Evolutionary conservation across 2,329 filamentous ascomycete species (phyloP).

Genomic region (Alternaria panax): DNA sequence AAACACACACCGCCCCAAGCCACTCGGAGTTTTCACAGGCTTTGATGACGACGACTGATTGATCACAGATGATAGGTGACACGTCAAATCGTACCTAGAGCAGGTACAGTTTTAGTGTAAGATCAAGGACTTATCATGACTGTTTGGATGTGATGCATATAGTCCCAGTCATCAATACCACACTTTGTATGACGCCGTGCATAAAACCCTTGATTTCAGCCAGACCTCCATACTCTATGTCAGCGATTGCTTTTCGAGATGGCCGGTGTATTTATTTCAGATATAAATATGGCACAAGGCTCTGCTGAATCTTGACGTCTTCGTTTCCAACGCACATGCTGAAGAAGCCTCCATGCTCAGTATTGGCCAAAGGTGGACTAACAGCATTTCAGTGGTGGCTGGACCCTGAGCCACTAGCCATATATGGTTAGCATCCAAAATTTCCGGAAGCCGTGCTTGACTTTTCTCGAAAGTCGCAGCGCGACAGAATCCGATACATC

Average conservation of each 20-base stretch:
- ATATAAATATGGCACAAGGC: neutral
- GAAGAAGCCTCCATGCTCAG: neutral
- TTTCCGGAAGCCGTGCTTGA: slow-evolving; percentile 16
- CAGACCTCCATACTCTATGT: neutral
- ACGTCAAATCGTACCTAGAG: neutral
- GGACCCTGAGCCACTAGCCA: slow-evolving; percentile 1
- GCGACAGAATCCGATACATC: slow-evolving; percentile 8
- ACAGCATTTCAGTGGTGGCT: neutral
- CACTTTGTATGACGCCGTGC: neutral
- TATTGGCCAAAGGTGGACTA: neutral
- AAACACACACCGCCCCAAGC: slow-evolving; percentile 2
- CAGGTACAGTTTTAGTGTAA: neutral
- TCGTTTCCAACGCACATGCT: neutral
- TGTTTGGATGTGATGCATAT: no score
- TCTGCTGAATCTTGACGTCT: neutral
- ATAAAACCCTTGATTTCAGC: neutral
- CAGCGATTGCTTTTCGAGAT: neutral
- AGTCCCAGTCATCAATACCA: neutral
- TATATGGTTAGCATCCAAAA: slow-evolving; percentile 12
- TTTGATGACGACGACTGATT: slow-evolving; percentile 8
- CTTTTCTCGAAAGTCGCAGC: slow-evolving; percentile 14
- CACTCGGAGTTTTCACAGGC: slow-evolving; percentile 11
- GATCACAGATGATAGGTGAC: neutral
- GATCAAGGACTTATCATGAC: no score
- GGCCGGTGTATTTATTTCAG: neutral